Evolutionary conservation across 495 filamentous ascomycete genomes (phyloP), one percentile per base, ranked within the genome.

Genomic region (Pyrenopolyporus hunteri): DNA sequence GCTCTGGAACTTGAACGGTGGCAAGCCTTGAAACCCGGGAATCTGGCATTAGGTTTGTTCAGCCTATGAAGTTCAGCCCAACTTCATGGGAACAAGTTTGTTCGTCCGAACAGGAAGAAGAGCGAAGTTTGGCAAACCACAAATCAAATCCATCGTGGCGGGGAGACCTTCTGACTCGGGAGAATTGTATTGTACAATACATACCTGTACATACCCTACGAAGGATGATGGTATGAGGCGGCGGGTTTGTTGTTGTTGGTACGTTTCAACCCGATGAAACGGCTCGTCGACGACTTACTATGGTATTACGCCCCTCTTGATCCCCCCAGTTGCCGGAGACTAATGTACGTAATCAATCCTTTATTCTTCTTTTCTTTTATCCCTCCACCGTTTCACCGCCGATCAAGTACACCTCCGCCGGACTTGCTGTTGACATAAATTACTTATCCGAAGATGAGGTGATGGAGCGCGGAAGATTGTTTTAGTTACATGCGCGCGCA

Each of bases 241-340:
- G n/a, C n/a, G n/a, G 16, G 25, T 33, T 36, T 22, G 10, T 17
- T 57, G 36, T 35, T 54, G 43, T 31, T 48, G 42, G 4, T 4
- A 31, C 20, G 49, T 59, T 59, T 55, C 49, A 57, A 64, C 37
- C 39, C 4, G 46, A 57, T 61, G 63, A 57, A 53, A 61, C 57
- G 46, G 40, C 37, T 53, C 35, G 37, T 57, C 31, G 32, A 22
- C 46, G 44, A 60, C 57, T 66, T 66, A 66, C 63, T 66, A 61
- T 29, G 35, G 49, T 26, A 43, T n/a, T 11, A 45, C 26, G 5
- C 26, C 26, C 9, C 35, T 36, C 32, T 8, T 5, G 9, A 57
- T 57, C 57, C 62, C 54, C 44, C 45, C 31, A 42, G 20, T 19
- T 36, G 16, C 23, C 4, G 22, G 22, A 43, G n/a, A 2, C 11